These are phyloP conservation scores for Biscogniauxia marginata DNA, from an alignment of 2,329 filamentous ascomycete species.

Conservation along the genomic window DNA sequence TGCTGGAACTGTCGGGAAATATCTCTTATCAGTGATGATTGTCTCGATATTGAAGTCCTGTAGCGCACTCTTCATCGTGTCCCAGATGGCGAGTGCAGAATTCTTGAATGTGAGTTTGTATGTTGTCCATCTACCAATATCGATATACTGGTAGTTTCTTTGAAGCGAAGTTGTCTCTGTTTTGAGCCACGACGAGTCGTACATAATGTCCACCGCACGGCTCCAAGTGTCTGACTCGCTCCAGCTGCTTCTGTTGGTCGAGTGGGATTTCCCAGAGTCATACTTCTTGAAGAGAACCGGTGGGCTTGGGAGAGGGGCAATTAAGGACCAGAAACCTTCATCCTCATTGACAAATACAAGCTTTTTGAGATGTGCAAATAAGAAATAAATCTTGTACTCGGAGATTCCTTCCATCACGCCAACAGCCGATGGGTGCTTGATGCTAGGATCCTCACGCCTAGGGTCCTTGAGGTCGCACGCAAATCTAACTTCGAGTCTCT, in stretches of 20 bases:
- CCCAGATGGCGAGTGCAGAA: conserved; percentile 34
- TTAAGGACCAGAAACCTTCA: conserved; percentile 36
- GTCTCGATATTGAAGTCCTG: conserved; percentile 71
- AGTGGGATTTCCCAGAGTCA: conserved; percentile 32
- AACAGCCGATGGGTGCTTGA: conserved; percentile 9
- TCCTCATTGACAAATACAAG: conserved; percentile 39
- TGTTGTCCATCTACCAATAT: conserved; percentile 58
- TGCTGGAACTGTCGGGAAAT: conserved; percentile 42
- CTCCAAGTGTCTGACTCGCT: conserved; percentile 44
- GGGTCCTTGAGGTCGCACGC: conserved; percentile 26
- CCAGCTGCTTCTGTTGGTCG: conserved; percentile 37
- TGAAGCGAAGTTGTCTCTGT: conserved; percentile 40
- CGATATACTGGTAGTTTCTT: conserved; percentile 40
- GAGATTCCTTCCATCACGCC: conserved; percentile 15
- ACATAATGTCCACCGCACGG: conserved; percentile 46
- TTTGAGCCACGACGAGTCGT: conserved; percentile 33
- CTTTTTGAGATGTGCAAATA: conserved; percentile 45
- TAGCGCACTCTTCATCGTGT: conserved; percentile 52
- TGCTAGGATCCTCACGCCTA: conserved; percentile 14
- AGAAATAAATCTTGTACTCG: conserved; percentile 43
- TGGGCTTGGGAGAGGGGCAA: conserved; percentile 49
- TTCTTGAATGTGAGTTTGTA: conserved; percentile 46
- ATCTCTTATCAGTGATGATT: conserved; percentile 30
- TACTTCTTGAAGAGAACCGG: conserved; percentile 46
- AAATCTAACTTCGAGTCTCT: conserved; percentile 42